phyloP scores from a whole-genome alignment of 179 eudicot species.

The Silene noctiflora region DNA sequence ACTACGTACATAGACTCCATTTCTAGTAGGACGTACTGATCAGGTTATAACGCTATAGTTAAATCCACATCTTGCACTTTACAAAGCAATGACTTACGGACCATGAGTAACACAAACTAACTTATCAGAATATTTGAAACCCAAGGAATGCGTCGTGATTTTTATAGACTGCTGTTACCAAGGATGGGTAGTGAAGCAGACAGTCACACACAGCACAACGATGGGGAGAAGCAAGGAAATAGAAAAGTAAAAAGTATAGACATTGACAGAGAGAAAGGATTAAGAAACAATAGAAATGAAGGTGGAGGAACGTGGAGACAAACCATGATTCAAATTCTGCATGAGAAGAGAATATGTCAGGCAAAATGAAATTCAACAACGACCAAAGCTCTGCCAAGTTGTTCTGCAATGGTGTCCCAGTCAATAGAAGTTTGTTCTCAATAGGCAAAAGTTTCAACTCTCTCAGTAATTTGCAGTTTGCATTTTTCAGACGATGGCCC shows the following conservation, averaged over 20 bases:
- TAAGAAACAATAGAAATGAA: neutral
- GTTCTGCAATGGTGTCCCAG: conserved; percentile 97
- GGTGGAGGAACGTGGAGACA: conserved; percentile 3
- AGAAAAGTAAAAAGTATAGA: neutral
- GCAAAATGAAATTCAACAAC: conserved; percentile 86
- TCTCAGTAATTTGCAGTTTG: conserved; percentile 72
- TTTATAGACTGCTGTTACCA: neutral
- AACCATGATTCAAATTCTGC: conserved; percentile 96
- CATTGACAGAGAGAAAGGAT: neutral
- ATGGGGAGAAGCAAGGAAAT: neutral
- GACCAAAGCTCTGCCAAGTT: conserved; percentile 99
- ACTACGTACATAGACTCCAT: too few relatives aligned
- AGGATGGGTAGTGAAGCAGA: neutral
- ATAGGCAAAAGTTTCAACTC: conserved; percentile 61
- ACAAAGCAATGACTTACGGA: neutral
- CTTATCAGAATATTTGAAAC: neutral
- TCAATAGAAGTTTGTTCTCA: conserved; percentile 89
- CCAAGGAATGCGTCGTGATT: neutral
- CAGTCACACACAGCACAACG: neutral
- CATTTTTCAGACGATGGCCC: conserved; percentile 96
- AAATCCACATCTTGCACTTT: neutral
- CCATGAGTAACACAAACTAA: neutral
- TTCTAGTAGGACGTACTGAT: too few relatives aligned
- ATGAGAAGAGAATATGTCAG: conserved; percentile 87
- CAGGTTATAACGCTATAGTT: too few relatives aligned